These are phyloP conservation scores for Geopyxis carbonaria DNA, from an alignment of 495 filamentous ascomycete species.

Conservation along the genomic window DNA sequence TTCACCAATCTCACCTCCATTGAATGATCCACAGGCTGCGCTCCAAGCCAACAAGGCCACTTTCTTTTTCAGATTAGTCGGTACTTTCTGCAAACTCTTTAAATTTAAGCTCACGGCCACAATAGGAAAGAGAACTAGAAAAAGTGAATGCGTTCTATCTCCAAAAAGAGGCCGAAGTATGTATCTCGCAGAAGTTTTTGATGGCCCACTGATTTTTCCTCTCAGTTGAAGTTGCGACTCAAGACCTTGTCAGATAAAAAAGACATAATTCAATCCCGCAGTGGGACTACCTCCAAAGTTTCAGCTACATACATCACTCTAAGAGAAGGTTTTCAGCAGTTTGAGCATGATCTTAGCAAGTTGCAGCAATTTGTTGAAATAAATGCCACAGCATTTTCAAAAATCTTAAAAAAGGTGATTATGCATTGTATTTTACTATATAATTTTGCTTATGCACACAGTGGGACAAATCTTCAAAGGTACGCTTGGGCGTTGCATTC, in stretches of 20 bases:
- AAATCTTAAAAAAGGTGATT: constrained; percentile 85
- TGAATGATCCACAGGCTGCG: constrained; percentile 60
- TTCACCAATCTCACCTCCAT: constrained; percentile 25
- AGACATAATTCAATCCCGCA: constrained; percentile 62
- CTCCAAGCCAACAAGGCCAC: constrained; percentile 94
- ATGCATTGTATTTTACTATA: constrained; percentile 1
- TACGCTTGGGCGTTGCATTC: constrained; percentile 19
- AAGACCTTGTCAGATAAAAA: constrained; percentile 91
- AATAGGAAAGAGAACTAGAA: constrained; percentile 85
- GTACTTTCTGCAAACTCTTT: constrained; percentile 15
- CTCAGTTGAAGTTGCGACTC: constrained; percentile 75
- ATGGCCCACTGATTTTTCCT: background rate
- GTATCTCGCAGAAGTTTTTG: constrained; percentile 17
- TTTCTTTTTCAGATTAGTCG: constrained; percentile 93
- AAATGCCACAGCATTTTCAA: constrained; percentile 92
- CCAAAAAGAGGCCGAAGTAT: constrained; percentile 93
- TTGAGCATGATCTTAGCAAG: constrained; percentile 89
- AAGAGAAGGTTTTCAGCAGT: constrained; percentile 92
- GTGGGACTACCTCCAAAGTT: constrained; percentile 44
- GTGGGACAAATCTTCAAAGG: constrained; percentile 99
- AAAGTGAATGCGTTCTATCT: constrained; percentile 97
- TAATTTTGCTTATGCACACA: constrained; percentile 8
- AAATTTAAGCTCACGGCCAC: background rate
- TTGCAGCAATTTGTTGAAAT: constrained; percentile 96
- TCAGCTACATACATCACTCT: constrained; percentile 84